Conservation (phyloP, 176 grass and related monocot species). For the Bolboschoenus planiculmis region DNA sequence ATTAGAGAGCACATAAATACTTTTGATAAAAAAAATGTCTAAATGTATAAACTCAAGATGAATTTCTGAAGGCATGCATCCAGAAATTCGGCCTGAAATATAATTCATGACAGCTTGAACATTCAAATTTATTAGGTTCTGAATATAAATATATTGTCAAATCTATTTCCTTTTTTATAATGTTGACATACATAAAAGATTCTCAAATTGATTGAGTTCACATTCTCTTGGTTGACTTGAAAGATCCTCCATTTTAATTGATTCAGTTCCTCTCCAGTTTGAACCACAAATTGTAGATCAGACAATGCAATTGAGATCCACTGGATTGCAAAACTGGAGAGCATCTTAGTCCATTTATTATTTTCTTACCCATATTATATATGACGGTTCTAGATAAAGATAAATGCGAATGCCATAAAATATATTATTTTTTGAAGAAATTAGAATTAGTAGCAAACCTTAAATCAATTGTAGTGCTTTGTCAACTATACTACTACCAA, state of each 20-base stretch:
- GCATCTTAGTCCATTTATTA: neutral
- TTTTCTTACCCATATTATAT: too few species aligned
- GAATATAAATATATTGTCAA: neutral
- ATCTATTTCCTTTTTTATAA: neutral
- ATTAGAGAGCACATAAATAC: neutral
- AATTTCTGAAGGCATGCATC: too few species aligned
- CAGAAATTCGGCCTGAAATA: neutral
- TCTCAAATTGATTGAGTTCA: neutral
- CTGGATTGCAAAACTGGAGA: neutral
- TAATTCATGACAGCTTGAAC: neutral
- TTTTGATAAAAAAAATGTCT: neutral
- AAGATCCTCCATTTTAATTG: neutral
- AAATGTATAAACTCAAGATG: neutral
- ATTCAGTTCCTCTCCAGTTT: neutral
- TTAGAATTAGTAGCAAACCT: neutral
- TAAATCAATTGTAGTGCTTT: neutral
- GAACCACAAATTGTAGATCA: neutral
- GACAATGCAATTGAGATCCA: neutral
- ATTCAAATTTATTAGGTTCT: neutral
- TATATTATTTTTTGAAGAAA: neutral
- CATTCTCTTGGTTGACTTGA: neutral
- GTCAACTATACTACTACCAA: neutral
- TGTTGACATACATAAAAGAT: neutral
- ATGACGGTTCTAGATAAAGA: too few species aligned
- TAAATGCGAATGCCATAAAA: neutral